Percentiles rank a stretch among this genome's conserved stretches.
Evolutionary conservation across 805 yeast species (phyloP).

Genomic region (Kregervanrija pseudodelftensis): DNA sequence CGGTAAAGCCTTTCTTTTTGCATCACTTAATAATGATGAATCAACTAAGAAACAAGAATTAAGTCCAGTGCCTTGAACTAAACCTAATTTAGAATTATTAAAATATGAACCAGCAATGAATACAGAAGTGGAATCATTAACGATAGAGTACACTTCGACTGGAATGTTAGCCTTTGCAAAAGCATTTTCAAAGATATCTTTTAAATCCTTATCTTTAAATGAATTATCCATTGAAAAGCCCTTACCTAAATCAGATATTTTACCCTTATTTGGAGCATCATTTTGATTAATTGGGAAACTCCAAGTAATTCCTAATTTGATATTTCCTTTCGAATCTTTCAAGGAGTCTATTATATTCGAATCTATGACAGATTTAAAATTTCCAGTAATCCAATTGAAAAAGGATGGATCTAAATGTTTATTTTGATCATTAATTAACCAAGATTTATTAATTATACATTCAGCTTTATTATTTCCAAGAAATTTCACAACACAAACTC

Average conservation of each 20-base stretch:
- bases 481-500: constrained; percentile 26
- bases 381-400: constrained; percentile 2
- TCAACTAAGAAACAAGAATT: constrained; percentile 41
- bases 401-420: constrained; percentile 4
- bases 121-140: constrained; percentile 62
- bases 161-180: constrained; percentile 22
- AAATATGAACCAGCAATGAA: constrained; percentile 42
- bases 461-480: constrained; percentile 9
- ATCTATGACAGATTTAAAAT: constrained; percentile 1
- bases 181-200: constrained; percentile 28
- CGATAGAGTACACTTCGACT: constrained; percentile 36
- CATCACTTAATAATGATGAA: constrained; percentile 18
- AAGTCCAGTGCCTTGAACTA: constrained; percentile 66
- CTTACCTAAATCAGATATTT: constrained; percentile 50
- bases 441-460: constrained; percentile 3
- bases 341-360: background rate
- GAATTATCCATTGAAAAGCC: constrained; percentile 45
- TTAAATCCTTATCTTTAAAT: constrained; percentile 34
- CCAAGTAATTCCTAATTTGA: constrained; percentile 47
- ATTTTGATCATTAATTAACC: constrained; percentile 6
- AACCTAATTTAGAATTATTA: constrained; percentile 36
- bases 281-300: constrained; percentile 45
- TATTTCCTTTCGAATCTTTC: constrained; percentile 15
- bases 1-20: background rate
- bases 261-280: constrained; percentile 33